Evolutionary conservation across 1,139 yeast species (phyloP).

Genomic region (Protomyces gravidus): DNA sequence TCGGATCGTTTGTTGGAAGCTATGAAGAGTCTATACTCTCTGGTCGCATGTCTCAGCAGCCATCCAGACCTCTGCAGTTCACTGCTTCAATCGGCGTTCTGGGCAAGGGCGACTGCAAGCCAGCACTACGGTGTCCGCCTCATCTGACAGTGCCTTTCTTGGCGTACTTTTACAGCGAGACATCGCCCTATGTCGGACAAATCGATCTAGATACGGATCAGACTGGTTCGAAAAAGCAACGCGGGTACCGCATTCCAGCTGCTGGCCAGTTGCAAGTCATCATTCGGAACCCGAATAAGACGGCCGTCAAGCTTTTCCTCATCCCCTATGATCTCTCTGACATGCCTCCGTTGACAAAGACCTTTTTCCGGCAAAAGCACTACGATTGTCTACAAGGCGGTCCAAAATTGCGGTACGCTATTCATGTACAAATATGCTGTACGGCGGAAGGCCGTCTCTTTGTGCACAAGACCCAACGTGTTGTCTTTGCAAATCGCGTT

Average conservation of each 20-base stretch:
- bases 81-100: conserved; percentile 39
- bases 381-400: conserved; percentile 31
- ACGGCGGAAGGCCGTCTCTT: conserved; percentile 41
- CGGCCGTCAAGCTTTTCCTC: conserved; percentile 43
- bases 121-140: conserved; percentile 37
- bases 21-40: conserved; percentile 42
- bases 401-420: conserved; percentile 38
- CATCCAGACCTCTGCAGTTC: conserved; percentile 40
- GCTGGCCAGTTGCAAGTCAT: conserved; percentile 46
- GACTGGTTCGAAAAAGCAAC: conserved; percentile 37
- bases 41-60: conserved; percentile 41
- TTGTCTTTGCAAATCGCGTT: conserved; percentile 43
- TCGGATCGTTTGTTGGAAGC: conserved; percentile 38
- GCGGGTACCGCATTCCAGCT: conserved; percentile 44
- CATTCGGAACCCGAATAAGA: conserved; percentile 45
- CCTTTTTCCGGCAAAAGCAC: conserved; percentile 42
- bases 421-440: conserved; percentile 41
- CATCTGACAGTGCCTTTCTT: conserved; percentile 40
- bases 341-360: conserved; percentile 39
- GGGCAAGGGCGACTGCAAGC: conserved; percentile 34
- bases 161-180: conserved; percentile 43
- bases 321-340: conserved; percentile 44
- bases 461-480: conserved; percentile 42
- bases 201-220: conserved; percentile 39
- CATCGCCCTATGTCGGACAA: conserved; percentile 45